Conservation (phyloP, 2,329 filamentous ascomycete species). For the Aspergillus sp. region DNA sequence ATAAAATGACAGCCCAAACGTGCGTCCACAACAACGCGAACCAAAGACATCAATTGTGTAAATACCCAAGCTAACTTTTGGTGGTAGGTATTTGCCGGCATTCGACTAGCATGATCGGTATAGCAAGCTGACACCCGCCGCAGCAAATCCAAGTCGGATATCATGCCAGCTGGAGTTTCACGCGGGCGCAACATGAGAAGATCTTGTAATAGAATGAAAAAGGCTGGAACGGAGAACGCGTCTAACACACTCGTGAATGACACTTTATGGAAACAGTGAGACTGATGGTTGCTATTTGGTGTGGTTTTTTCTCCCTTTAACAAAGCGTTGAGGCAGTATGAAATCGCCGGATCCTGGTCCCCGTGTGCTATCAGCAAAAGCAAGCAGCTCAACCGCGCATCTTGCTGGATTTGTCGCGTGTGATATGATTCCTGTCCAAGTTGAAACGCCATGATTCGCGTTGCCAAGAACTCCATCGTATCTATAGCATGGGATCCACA, state of each 20-base stretch:
- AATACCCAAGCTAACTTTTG: conserved; percentile 3
- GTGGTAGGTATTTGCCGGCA: conserved; percentile 1
- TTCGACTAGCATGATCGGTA: neutral
- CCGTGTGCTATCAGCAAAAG: conserved; percentile 5
- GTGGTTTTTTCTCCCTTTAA: neutral
- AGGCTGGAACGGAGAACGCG: conserved; percentile 2
- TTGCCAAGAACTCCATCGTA: neutral
- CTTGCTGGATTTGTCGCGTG: neutral
- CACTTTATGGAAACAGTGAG: no score
- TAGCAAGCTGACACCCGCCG: conserved; percentile 4
- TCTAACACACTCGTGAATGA: neutral
- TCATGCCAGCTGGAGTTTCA: neutral
- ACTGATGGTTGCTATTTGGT: neutral
- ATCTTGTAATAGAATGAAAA: neutral
- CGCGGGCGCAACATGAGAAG: neutral
- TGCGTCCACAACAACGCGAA: neutral
- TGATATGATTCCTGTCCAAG: neutral
- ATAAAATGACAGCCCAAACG: neutral
- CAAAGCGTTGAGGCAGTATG: neutral
- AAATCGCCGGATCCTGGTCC: neutral
- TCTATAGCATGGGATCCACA: neutral
- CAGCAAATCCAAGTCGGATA: neutral
- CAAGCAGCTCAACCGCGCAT: conserved; percentile 4
- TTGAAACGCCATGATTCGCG: conserved; percentile 3
- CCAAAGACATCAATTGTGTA: neutral